Evolutionary conservation across 2,329 filamentous ascomycete genomes (phyloP), one percentile per base, ranked within the genome.

Genomic region (Mariannaea elegans): DNA sequence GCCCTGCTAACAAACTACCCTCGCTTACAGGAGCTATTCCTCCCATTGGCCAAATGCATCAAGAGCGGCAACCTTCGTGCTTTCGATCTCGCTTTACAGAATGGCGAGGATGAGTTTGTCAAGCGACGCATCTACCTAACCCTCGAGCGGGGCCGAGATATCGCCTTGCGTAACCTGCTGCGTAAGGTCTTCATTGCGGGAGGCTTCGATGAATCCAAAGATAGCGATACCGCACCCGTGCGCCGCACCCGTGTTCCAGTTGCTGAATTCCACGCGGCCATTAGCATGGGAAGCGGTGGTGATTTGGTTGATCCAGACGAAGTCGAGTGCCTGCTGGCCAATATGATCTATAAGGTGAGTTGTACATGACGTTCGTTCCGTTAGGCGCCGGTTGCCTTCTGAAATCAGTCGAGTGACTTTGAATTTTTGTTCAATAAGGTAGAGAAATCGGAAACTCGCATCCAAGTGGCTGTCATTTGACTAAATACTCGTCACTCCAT

Each of bases 261-360:
- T 13, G 83, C 85, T 12, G 92, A 98, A 68, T 98, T 99, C 70
- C 88, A 87, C 21, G 91, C 93, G 7, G 96, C 93, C 7, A 86
- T 98, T 60, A 89, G 89, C 71, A 83, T 97, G 69, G 89, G 88
- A 51, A 89, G 86, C 65, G 82, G 84, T 48, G 82, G 83, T 55
- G 83, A 91, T 72, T 78, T 82, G 31, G 81, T 96, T 31, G 95
- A 97, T 69, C 84, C 86, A 29, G 96, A 99, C 73, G 95, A 99
- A 77, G 94, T 98, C 4, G 96, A 99, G 77, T 99, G 95, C 75
- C 80, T 97, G 69, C 74, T 99, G 71, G 93, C 95, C 24, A 98
- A 97, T 74, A 92, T 97, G 86, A 97, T 99, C 63, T 99, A 98
- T 82, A 99, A 98, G 87, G 94, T 97, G 77, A 67, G 78, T 70